These are phyloP conservation scores for Paulownia fortunei DNA, from an alignment of 257 asterid species.

Conservation along the genomic window DNA sequence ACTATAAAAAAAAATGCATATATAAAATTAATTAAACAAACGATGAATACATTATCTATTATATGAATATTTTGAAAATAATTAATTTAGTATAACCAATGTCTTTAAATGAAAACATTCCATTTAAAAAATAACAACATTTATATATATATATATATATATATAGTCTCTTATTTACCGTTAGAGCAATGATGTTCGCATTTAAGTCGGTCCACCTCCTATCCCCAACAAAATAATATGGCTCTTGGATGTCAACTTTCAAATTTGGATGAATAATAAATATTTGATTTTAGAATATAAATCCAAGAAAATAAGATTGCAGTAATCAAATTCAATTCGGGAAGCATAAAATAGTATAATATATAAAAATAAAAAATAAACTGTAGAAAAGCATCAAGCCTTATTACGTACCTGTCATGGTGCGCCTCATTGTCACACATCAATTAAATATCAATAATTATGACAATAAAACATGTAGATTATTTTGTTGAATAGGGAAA, in stretches of 20 bases:
- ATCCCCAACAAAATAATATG: too few relatives aligned
- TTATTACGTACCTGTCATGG: conserved; percentile 10
- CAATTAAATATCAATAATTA: conserved; percentile 2
- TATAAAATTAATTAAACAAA: too few relatives aligned
- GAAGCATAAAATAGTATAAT: background rate
- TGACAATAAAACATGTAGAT: conserved; percentile 5
- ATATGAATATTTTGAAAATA: too few relatives aligned
- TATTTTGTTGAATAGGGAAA: conserved; percentile 25
- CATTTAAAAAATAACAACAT: too few relatives aligned
- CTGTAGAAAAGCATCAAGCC: background rate
- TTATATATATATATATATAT: too few relatives aligned
- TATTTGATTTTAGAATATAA: background rate
- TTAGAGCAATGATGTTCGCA: too few relatives aligned
- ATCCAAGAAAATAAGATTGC: background rate
- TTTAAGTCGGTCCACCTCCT: too few relatives aligned
- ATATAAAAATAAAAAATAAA: background rate
- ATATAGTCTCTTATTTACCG: too few relatives aligned
- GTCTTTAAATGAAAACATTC: too few relatives aligned
- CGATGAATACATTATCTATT: too few relatives aligned
- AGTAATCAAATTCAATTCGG: background rate
- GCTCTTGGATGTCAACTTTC: background rate
- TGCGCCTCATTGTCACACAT: conserved; percentile 1
- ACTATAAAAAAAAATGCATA: too few relatives aligned
- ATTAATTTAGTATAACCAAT: too few relatives aligned
- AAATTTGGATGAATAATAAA: background rate